A percentile compares a stretch with the other conserved stretches of the same genome.
phyloP scores from a whole-genome alignment of 352 stramenopile species.

The Thraustotheca clavata region DNA sequence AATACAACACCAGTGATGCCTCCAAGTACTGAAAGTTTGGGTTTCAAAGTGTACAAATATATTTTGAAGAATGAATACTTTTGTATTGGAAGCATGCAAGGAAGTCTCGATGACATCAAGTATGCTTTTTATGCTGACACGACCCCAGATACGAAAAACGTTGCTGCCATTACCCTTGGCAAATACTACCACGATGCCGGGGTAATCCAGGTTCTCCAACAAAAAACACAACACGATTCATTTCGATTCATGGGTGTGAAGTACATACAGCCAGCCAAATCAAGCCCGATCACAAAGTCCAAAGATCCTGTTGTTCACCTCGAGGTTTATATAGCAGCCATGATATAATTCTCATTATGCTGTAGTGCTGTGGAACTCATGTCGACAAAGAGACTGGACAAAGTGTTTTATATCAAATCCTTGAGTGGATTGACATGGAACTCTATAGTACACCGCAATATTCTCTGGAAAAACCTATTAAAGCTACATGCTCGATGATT shows the following conservation, averaged over 20 bases:
- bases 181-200: slow-evolving; percentile 13
- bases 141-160: not conserved
- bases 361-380: not conserved
- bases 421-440: slow-evolving; percentile 14
- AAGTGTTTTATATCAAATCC: slow-evolving; percentile 6
- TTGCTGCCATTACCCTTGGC: slow-evolving; percentile 3
- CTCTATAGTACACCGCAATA: not conserved
- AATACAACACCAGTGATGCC: not conserved
- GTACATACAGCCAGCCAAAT: not conserved
- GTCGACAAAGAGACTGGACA: not conserved
- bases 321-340: not conserved
- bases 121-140: slow-evolving; percentile 6
- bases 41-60: slow-evolving; percentile 4
- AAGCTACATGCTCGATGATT: not conserved
- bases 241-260: slow-evolving; percentile 10
- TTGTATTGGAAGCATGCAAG: not conserved
- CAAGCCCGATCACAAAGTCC: not conserved
- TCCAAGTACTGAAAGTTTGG: not conserved
- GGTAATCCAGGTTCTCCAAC: not conserved
- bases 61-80: not conserved
- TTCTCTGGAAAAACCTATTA: not conserved
- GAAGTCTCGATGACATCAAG: not conserved
- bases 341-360: not conserved
- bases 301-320: not conserved
- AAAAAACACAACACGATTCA: not conserved